A percentile compares a stretch with the other conserved stretches of the same genome.
phyloP scores from a whole-genome alignment of 2,329 filamentous ascomycete genomes.

The Xylaria sp. region DNA sequence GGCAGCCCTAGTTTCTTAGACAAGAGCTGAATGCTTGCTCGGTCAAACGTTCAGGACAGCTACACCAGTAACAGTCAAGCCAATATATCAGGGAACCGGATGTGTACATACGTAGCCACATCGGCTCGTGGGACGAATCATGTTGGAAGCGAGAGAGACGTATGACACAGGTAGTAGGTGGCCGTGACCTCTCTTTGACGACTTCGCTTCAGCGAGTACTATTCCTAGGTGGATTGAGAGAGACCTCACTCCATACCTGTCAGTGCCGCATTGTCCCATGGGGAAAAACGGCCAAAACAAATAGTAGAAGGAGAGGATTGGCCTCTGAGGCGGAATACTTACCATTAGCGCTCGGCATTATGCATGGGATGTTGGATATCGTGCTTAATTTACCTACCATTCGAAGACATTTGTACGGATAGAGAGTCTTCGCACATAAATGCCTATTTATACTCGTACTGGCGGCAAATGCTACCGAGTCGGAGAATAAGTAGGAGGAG shows the following conservation, averaged over 20 bases:
- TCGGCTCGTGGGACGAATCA: background rate
- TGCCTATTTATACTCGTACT: background rate
- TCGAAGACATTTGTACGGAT: background rate
- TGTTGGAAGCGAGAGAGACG: background rate
- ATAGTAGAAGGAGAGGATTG: conserved; percentile 19
- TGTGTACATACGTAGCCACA: background rate
- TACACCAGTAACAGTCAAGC: background rate
- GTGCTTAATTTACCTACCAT: background rate
- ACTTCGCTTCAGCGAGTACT: background rate
- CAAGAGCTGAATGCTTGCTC: conserved; percentile 1
- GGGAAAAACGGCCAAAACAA: conserved; percentile 15
- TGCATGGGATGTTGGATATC: conserved; percentile 10
- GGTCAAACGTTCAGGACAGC: background rate
- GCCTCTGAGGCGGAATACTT: conserved; percentile 20
- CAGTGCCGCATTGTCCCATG: conserved; percentile 16
- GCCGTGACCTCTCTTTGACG: conserved; percentile 2
- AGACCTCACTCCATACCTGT: background rate
- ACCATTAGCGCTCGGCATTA: conserved; percentile 20
- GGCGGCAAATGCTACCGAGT: conserved; percentile 1
- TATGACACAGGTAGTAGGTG: background rate
- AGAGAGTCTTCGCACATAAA: too few relatives aligned
- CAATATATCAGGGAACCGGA: background rate
- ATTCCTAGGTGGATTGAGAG: conserved; percentile 12
- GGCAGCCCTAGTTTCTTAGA: background rate
- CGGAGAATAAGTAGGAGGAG: conserved; percentile 12